These are phyloP conservation scores for Artemisia annua DNA, from an alignment of 129 eudicot species.

Conservation along the genomic window DNA sequence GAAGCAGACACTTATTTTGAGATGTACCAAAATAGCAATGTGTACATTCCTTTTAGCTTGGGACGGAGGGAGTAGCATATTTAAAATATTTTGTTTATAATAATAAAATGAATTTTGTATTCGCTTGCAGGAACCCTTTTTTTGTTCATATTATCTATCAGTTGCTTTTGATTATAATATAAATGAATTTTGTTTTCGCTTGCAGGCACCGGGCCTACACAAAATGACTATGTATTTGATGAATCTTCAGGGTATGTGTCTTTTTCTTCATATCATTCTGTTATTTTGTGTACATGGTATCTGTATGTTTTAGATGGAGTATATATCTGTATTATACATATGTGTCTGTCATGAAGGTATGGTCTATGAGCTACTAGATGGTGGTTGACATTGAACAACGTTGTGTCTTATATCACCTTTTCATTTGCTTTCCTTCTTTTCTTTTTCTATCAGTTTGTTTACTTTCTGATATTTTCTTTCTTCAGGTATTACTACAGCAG, in stretches of 20 bases:
- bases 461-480: constrained; percentile 10
- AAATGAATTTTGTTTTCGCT: constrained; percentile 6
- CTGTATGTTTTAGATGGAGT: neutral
- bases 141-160: neutral
- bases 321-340: too few relatives aligned
- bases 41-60: too few relatives aligned
- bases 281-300: neutral
- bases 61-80: too few relatives aligned
- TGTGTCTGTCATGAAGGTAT: neutral
- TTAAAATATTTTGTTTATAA: neutral
- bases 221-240: constrained; percentile 70
- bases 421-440: neutral
- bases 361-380: neutral
- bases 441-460: neutral
- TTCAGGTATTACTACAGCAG: constrained; percentile 93
- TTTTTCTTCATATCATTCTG: too few relatives aligned
- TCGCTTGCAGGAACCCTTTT: neutral
- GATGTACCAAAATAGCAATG: too few relatives aligned
- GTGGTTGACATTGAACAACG: neutral
- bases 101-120: too few relatives aligned
- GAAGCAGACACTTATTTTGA: too few relatives aligned
- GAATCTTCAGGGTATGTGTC: constrained; percentile 79
- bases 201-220: constrained; percentile 57
- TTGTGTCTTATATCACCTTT: neutral
- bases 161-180: neutral